Base-by-base conservation (phyloP, 2,329 filamentous ascomycete species). In the Aureobasidium namibiae region DNA sequence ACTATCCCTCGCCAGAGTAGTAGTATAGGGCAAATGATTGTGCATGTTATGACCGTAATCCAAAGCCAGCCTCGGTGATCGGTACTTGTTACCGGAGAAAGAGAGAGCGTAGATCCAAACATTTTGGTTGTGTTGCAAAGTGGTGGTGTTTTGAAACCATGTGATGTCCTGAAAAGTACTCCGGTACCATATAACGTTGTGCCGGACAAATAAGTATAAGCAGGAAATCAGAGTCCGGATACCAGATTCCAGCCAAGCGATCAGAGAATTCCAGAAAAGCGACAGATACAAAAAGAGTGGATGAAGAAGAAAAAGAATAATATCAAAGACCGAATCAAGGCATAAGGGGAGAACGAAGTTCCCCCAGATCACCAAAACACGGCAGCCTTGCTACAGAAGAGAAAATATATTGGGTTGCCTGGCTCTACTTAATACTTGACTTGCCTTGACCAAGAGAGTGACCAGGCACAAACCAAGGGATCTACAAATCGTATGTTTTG, bases 41-140 rank as follows among this genome's bases (percentile, higher is more conserved):
- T 56, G 52, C 52, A 45, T 13, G 21, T 33, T 6, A 56, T 44
- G 41, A 56, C 39, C 3, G 52, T 45, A 4, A 56, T 45, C 52
- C 52, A 56, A 14, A 56, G 41, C 38, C 41, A 45, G 21, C 39
- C 39, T 23, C 39, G 52, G 16, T 56, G 52, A 36, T 56, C 41
- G 2, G 52, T 56, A 11, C 13, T 26, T 4, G 52, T 56, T 18
- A 56, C 31, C 23, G 39, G 14, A 24, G 39, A 29, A 2, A 56
- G 21, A 18, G 26, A n/a, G 13, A 8, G 11, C 14, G 13, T 45
- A 7, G 38, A 26, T 33, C 41, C 39, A 26, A 29, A 18, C 52
- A 56, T 56, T 9, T 39, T 16, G 33, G n/a, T 14, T 16, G 11
- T 21, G 5, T 48, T 48, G 45, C 29, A 16, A 49, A 36, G 44